These are phyloP conservation scores for Colletotrichum filicis DNA, from an alignment of 2,329 filamentous ascomycete genomes.

Conservation along the genomic window DNA sequence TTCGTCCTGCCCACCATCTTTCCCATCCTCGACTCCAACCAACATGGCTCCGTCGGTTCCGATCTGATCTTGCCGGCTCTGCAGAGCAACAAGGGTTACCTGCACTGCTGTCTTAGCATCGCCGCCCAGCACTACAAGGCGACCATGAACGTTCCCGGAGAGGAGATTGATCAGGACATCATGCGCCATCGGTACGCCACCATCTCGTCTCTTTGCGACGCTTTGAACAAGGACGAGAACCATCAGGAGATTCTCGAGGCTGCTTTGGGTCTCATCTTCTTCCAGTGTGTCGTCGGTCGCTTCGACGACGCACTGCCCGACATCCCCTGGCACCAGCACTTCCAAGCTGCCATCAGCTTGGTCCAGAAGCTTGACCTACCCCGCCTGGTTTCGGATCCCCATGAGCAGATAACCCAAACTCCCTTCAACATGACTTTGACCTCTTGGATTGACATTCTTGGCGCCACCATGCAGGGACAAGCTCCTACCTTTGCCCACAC, in stretches of 20 bases:
- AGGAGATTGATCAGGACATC: conserved; percentile 89
- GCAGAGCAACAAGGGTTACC: conserved; percentile 90
- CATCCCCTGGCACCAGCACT: conserved; percentile 97
- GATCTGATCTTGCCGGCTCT: conserved; percentile 89
- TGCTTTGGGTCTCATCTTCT: conserved; percentile 94
- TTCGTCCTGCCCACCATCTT: conserved; percentile 90
- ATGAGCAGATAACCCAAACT: conserved; percentile 70
- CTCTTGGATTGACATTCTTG: conserved; percentile 96
- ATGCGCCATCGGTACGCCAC: conserved; percentile 91
- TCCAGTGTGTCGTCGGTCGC: conserved; percentile 91
- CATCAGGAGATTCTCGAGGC: conserved; percentile 92
- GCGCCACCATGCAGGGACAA: conserved; percentile 88
- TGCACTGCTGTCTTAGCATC: conserved; percentile 95
- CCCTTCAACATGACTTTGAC: conserved; percentile 97
- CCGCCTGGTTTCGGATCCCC: conserved; percentile 69
- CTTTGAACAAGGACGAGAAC: conserved; percentile 81
- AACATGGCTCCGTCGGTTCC: conserved; percentile 82
- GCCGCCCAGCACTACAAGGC: conserved; percentile 93
- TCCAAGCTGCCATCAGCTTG: conserved; percentile 87
- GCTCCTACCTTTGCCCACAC: conserved; percentile 91
- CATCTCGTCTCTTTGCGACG: conserved; percentile 85
- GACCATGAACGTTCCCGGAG: conserved; percentile 71
- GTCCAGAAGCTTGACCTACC: conserved; percentile 88
- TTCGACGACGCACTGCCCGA: conserved; percentile 87
- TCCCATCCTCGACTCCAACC: conserved; percentile 90